Conservation (phyloP, 2,329 filamentous ascomycete genomes). For the Cordyceps militaris region DNA sequence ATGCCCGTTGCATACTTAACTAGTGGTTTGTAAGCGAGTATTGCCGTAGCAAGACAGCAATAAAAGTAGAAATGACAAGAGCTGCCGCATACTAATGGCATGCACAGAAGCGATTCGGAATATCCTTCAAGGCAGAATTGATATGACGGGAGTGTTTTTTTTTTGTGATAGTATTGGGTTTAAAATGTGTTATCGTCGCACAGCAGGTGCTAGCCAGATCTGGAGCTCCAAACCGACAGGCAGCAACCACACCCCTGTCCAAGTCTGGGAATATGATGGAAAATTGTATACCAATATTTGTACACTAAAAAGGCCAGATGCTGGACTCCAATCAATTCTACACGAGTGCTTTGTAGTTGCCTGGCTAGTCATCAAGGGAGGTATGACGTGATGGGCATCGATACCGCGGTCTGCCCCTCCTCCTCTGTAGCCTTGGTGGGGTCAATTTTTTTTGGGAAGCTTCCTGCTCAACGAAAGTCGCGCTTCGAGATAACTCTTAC, state of each 20-base stretch:
- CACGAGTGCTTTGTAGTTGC: not conserved
- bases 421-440: slow-evolving; percentile 12
- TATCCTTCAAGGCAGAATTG: no score
- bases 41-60: not conserved
- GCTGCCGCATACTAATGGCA: not conserved
- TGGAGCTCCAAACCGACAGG: no score
- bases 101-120: no score
- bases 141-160: no score
- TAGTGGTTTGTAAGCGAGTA: slow-evolving; percentile 4
- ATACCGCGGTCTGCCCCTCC: not conserved
- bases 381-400: slow-evolving; percentile 6
- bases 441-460: slow-evolving; percentile 7
- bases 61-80: no score
- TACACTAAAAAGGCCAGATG: no score
- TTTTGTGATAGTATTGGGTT: no score
- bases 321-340: slow-evolving; percentile 1
- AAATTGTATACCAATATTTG: no score
- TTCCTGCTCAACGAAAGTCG: slow-evolving; percentile 3
- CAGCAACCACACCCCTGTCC: no score
- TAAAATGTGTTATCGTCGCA: no score
- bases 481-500: not conserved
- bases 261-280: no score
- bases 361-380: not conserved
- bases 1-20: not conserved
- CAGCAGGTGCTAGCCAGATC: no score